phyloP scores from a whole-genome alignment of 495 filamentous ascomycete genomes.

The Pyronema domesticum region DNA sequence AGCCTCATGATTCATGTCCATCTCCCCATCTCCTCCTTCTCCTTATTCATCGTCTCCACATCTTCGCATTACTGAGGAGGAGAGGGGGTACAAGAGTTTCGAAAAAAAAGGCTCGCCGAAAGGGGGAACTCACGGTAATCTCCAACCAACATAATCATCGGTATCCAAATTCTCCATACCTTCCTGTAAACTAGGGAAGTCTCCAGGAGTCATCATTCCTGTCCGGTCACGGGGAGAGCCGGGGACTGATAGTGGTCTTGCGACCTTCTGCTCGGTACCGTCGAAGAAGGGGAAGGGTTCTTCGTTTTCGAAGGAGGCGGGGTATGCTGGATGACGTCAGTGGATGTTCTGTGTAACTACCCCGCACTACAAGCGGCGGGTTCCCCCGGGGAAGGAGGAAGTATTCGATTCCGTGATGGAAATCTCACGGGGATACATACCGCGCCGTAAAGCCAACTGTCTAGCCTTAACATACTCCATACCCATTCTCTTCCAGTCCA shows the following conservation, averaged over 20 bases:
- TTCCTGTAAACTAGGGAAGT: constrained; percentile 92
- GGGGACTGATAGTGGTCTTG: constrained; percentile 78
- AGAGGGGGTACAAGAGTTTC: not conserved
- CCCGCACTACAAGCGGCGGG: too few species aligned
- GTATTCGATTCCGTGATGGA: not conserved
- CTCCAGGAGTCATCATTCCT: constrained; percentile 97
- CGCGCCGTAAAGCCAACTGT: constrained; percentile 73
- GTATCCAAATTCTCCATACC: constrained; percentile 82
- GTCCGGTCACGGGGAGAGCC: constrained; percentile 78
- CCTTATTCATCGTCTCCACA: not conserved
- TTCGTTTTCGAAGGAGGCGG: constrained; percentile 58
- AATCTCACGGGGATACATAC: constrained; percentile 24
- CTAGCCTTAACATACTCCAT: constrained; percentile 97
- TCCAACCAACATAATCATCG: constrained; percentile 96
- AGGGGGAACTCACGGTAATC: constrained; percentile 62
- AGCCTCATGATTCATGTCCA: constrained; percentile 7
- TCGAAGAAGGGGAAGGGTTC: constrained; percentile 74
- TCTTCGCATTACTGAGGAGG: too few species aligned
- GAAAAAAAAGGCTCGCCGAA: constrained; percentile 6
- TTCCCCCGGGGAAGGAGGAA: too few species aligned
- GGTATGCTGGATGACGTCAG: constrained; percentile 46
- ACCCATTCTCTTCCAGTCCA: constrained; percentile 99
- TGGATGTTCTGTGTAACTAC: not conserved
- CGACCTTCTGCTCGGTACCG: constrained; percentile 78
- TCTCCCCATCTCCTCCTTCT: constrained; percentile 1